These are phyloP conservation scores for Vigna nakashimae DNA, from an alignment of 306 rosid species.

Conservation along the genomic window DNA sequence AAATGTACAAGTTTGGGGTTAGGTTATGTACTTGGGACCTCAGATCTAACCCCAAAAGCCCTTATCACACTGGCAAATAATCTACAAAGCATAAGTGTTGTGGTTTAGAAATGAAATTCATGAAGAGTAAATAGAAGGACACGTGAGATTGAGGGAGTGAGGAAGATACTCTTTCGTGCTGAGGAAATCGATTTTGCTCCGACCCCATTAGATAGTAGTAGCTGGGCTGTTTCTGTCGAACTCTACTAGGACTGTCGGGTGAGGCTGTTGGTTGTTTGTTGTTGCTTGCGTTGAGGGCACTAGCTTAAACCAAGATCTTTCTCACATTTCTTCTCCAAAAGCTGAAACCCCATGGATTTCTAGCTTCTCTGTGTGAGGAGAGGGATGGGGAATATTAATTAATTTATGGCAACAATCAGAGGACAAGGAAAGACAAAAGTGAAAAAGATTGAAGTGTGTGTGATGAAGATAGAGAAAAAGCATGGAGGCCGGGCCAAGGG, in stretches of 20 bases:
- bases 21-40: slow-evolving; percentile 40
- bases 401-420: slow-evolving; percentile 51
- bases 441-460: slow-evolving; percentile 55
- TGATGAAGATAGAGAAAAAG: slow-evolving; percentile 54
- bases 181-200: slow-evolving; percentile 91
- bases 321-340: slow-evolving; percentile 55
- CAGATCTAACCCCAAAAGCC: slow-evolving; percentile 65
- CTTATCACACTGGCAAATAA: slow-evolving; percentile 16
- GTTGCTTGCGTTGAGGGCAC: slow-evolving; percentile 21
- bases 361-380: slow-evolving; percentile 44
- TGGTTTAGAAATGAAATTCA: slow-evolving; percentile 6
- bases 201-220: slow-evolving; percentile 69
- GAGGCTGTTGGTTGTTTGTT: not conserved
- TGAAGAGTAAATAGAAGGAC: not conserved
- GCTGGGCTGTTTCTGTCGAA: slow-evolving; percentile 25
- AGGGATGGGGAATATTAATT: slow-evolving; percentile 45
- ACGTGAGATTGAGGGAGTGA: slow-evolving; percentile 36
- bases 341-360: slow-evolving; percentile 54
- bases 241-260: slow-evolving; percentile 34
- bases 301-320: slow-evolving; percentile 47
- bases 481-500: slow-evolving; percentile 35
- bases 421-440: slow-evolving; percentile 91
- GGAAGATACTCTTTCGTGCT: slow-evolving; percentile 77
- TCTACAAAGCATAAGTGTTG: slow-evolving; percentile 8
- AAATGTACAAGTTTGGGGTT: slow-evolving; percentile 40